Conservation (phyloP, 805 yeast genomes). For the Danielozyma ontarioensis region DNA sequence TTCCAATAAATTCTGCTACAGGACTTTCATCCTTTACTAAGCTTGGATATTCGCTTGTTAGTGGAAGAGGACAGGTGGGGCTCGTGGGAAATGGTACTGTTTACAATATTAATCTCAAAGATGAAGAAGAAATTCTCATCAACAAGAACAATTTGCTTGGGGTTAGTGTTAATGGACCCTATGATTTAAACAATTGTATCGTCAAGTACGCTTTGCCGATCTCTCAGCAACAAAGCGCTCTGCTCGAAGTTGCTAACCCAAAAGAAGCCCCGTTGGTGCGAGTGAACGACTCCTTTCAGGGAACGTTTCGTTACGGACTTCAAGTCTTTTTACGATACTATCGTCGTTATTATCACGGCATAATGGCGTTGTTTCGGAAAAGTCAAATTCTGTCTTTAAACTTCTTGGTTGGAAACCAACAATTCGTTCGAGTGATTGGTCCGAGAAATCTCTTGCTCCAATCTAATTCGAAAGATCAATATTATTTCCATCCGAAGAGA, state of each 20-base stretch:
- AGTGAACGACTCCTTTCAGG: too few species aligned
- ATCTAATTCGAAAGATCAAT: conserved; percentile 28
- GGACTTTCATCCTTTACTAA: conserved; percentile 35
- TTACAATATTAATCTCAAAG: conserved; percentile 40
- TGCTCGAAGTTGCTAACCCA: not conserved
- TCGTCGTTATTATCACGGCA: not conserved
- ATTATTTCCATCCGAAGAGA: not conserved
- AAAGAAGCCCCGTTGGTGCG: not conserved
- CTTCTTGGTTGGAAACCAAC: conserved; percentile 28
- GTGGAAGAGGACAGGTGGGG: conserved; percentile 56
- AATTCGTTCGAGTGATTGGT: conserved; percentile 48
- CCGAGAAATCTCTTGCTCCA: conserved; percentile 50
- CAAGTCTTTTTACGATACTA: not conserved
- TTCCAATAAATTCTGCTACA: conserved; percentile 24
- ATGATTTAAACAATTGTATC: conserved; percentile 40
- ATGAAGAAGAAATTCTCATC: conserved; percentile 45
- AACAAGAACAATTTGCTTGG: conserved; percentile 45
- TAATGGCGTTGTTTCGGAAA: too few species aligned
- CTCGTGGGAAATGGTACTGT: conserved; percentile 52
- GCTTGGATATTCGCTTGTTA: conserved; percentile 42
- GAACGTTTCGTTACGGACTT: not conserved
- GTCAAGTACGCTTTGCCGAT: conserved; percentile 18
- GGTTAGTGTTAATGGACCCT: conserved; percentile 43
- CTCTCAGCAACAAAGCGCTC: not conserved
- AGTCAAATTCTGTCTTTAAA: conserved; percentile 1